Evolutionary conservation across 2,329 filamentous ascomycete species (phyloP).

Genomic region (Laburnicola sp.): DNA sequence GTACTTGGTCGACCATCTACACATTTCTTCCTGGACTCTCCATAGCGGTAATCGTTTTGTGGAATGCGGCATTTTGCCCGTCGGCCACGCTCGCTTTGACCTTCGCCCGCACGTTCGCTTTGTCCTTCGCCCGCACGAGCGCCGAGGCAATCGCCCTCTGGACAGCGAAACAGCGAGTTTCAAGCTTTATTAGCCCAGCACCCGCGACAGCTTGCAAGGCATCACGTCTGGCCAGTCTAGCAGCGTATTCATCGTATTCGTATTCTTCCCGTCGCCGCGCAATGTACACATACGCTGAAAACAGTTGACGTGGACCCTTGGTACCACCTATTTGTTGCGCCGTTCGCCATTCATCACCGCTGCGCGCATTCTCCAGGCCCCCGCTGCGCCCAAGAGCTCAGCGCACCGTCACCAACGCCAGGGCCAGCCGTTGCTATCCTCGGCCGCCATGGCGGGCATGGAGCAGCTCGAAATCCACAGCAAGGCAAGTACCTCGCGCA

Average conservation of each 20-base stretch:
- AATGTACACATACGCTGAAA: constrained; percentile 24
- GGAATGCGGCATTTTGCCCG: background rate
- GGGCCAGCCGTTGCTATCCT: background rate
- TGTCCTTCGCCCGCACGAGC: background rate
- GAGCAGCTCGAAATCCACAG: constrained; percentile 97
- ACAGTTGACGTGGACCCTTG: constrained; percentile 4
- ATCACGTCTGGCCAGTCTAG: no score
- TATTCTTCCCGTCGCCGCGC: constrained; percentile 3
- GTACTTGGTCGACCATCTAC: no score
- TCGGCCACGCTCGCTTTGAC: constrained; percentile 4
- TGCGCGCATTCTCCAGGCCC: constrained; percentile 14
- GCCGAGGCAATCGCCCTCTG: constrained; percentile 3
- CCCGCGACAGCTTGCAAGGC: no score
- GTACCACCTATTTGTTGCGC: constrained; percentile 1
- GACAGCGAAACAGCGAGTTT: constrained; percentile 5
- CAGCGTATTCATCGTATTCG: no score
- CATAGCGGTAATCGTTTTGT: background rate
- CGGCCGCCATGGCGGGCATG: constrained; percentile 78
- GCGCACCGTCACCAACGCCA: background rate
- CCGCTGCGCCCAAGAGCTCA: constrained; percentile 4
- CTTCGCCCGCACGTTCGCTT: background rate
- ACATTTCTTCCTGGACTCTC: no score
- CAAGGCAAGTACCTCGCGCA: constrained; percentile 66
- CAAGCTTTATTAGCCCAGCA: background rate
- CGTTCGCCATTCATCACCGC: constrained; percentile 9